Evolutionary conservation across 2,329 filamentous ascomycete genomes (phyloP).

Genomic region (Myotisia sp.): DNA sequence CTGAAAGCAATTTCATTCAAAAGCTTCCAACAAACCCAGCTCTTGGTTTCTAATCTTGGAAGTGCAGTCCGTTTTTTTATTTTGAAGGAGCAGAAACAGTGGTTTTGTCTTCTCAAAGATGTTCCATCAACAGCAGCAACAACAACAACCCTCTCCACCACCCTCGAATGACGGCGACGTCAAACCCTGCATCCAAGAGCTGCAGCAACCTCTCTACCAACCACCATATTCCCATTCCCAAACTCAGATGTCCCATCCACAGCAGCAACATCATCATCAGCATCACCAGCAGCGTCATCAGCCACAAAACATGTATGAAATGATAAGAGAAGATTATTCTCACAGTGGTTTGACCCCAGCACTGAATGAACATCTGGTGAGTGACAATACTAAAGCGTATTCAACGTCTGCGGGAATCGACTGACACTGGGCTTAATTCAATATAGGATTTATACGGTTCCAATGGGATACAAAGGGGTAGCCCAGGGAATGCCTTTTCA

Average conservation of each 20-base stretch:
- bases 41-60: not conserved
- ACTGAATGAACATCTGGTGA: constrained; percentile 5
- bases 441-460: no score
- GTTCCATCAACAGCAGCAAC: constrained; percentile 10
- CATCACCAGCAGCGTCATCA: no score
- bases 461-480: no score
- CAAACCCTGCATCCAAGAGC: constrained; percentile 5
- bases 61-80: not conserved
- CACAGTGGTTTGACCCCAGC: no score
- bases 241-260: constrained; percentile 1
- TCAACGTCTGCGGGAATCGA: no score
- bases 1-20: constrained; percentile 5
- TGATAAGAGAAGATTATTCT: no score
- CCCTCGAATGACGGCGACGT: constrained; percentile 11
- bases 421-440: no score
- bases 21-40: constrained; percentile 3
- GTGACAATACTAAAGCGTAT: no score
- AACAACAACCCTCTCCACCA: constrained; percentile 12
- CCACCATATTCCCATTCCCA: constrained; percentile 1
- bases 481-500: no score
- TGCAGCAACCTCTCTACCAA: constrained; percentile 5
- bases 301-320: no score
- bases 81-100: constrained; percentile 2
- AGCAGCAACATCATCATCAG: no score
- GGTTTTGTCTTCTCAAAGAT: constrained; percentile 7